phyloP scores from a whole-genome alignment of 2,329 filamentous ascomycete genomes.

The Sordariomycetes sp. region DNA sequence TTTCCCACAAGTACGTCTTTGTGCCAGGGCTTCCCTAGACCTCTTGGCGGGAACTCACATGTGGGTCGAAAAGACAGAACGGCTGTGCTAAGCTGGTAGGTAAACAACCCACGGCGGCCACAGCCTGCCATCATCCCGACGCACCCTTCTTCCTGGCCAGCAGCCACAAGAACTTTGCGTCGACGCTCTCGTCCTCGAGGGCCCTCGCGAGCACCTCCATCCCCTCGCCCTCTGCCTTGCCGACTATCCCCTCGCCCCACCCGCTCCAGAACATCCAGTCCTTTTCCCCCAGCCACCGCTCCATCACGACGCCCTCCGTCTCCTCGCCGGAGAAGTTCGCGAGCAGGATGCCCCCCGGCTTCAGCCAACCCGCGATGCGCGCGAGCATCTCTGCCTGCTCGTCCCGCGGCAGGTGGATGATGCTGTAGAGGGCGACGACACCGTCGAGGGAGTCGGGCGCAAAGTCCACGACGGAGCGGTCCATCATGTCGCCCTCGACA shows the following conservation, averaged over 20 bases:
- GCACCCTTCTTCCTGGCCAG: slow-evolving; percentile 18
- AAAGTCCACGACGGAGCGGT: slow-evolving; percentile 17
- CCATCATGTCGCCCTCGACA: slow-evolving; percentile 20
- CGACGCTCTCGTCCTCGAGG: slow-evolving; percentile 15
- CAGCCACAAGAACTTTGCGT: slow-evolving; percentile 24
- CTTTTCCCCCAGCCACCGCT: slow-evolving; percentile 23
- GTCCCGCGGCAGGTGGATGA: slow-evolving; percentile 37
- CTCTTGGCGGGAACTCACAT: too few species aligned
- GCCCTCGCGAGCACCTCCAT: slow-evolving; percentile 18
- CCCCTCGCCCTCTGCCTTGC: slow-evolving; percentile 15
- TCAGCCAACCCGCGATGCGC: slow-evolving; percentile 33
- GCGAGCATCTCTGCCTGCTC: slow-evolving; percentile 33
- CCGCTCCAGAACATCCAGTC: slow-evolving; percentile 31
- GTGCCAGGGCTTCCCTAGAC: too few species aligned
- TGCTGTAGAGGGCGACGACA: slow-evolving; percentile 36
- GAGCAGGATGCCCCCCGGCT: slow-evolving; percentile 34
- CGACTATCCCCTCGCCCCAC: slow-evolving; percentile 17
- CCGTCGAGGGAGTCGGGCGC: slow-evolving; percentile 25
- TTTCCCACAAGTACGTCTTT: too few species aligned
- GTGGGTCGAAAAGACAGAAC: too few species aligned
- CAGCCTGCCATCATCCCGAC: too few species aligned
- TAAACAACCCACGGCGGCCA: too few species aligned
- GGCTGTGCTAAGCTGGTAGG: too few species aligned
- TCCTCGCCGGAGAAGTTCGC: slow-evolving; percentile 26
- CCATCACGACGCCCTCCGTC: slow-evolving; percentile 13